Base-by-base conservation (phyloP, 164 flowering plant genomes). In the Amborella trichopoda region DNA sequence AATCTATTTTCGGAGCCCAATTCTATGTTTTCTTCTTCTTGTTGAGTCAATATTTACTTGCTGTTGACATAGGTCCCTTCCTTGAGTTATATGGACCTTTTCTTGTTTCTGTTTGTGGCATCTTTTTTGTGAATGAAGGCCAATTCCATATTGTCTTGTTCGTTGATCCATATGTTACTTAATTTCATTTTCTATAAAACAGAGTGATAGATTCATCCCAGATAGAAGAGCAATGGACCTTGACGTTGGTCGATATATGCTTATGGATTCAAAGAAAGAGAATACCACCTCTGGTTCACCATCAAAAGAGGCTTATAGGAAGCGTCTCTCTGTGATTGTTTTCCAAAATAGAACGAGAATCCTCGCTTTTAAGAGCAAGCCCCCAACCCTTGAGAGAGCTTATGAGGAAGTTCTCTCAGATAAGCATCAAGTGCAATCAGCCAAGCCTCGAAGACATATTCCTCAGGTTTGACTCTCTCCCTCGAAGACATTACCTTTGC, bases 321-420 rank as follows among this genome's bases (percentile, higher is more conserved):
- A 52, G 49, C 56, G 26, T 2, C 41, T 48, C 2, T 46, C 59
- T 1, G 62, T 57, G 51, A 37, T 24, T n/a, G 30, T 47, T 33
- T 44, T 57, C 46, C 43, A 56, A 26, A 58, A 52, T 47, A 26
- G 59, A 23, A 41, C 55, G 10, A 30, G 59, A 28, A 63, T 58
- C 23, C 49, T 61, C 14, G 63, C 69, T 33, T 60, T 52, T 41
- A 60, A 30, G 38, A 53, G 56, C 51, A 65, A 60, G 41, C 43
- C 58, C 1, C 48, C 58, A 5, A 43, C 50, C 1, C 33, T 26
- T 26, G 42, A 54, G 13, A 18, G 28, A 19, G 3, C 50, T 21
- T 23, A 16, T n/a, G 30, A 32, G 4, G 57, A 53, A 19, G 5
- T 23, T n/a, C 16, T 33, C 10, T 44, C 50, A 33, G 32, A 30